Evolutionary conservation across 192 early-diverging fungal genomes (phyloP), one percentile per base, ranked within the genome.

Genomic region (Mortierella alpina): DNA sequence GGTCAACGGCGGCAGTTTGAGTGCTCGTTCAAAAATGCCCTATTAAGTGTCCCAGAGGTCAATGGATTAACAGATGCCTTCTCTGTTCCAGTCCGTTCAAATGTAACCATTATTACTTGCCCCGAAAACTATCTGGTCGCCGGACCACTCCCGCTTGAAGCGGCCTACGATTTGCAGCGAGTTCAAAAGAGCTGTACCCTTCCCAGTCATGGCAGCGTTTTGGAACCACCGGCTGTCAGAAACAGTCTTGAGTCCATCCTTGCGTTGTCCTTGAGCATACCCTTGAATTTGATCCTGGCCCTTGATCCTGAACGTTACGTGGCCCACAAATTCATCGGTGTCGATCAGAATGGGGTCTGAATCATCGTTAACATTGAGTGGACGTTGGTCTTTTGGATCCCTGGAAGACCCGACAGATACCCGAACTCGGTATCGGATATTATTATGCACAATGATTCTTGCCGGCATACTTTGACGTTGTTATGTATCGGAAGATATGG

Each of bases 71-170:
- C 20, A 11, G 31, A n/a, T 31, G 51, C 41, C 12, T 45, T n/a
- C 40, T 44, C 22, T 22, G 15, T 48, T 22, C 45, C 7, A 23
- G 14, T n/a, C 51, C 17, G 45, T 7, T 31, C 4, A 15, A 11
- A 31, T 9, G 42, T 44, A 0, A 4, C 18, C 6, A 1, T 20
- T 1, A 52, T 22, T 58, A 20, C 63, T 66, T 57, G 70, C 75
- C 4, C 54, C 68, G 31, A 79, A 62, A 46, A 70, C 69, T 10
- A 72, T 47, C 22, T 79, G 76, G 14, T 79, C 76, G 1, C 69
- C 68, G 0, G 76, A 5, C 76, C 76, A 79, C 23, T 66, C 68
- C 3, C 76, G 68, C 53, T 79, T 79, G 18, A 79, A 79, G 1
- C 76, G 69, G 5, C 76, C 76, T 0, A 61, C 53, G 17, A 67